Percentiles rank a stretch among this genome's conserved stretches.
Conservation (phyloP, 2,329 filamentous ascomycete species). For the Fusarium chuoi region DNA sequence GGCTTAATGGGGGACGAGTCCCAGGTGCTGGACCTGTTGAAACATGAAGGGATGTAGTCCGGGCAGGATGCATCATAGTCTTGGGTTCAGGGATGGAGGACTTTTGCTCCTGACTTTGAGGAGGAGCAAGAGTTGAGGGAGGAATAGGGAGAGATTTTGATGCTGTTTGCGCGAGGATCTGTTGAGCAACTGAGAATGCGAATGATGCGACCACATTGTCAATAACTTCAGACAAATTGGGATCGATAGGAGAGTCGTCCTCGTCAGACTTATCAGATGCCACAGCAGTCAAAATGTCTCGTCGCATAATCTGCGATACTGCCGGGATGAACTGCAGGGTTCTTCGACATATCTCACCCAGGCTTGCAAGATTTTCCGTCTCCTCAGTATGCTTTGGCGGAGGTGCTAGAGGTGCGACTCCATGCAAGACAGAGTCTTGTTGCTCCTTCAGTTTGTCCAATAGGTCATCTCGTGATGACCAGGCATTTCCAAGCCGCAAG, state of each 20-base stretch:
- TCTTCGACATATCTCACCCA: conserved; percentile 88
- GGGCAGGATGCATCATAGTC: conserved; percentile 75
- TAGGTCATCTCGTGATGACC: conserved; percentile 70
- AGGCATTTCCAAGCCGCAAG: conserved; percentile 81
- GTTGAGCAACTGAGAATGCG: conserved; percentile 79
- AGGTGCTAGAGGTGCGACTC: conserved; percentile 63
- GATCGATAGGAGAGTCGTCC: conserved; percentile 47
- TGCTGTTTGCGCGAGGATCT: conserved; percentile 79
- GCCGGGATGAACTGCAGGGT: conserved; percentile 86
- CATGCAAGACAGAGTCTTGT: conserved; percentile 66
- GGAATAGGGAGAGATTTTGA: conserved; percentile 75
- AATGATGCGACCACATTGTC: conserved; percentile 83
- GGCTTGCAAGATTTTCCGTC: conserved; percentile 77
- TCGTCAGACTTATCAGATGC: conserved; percentile 53
- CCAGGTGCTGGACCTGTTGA: conserved; percentile 49
- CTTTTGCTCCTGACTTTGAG: conserved; percentile 67
- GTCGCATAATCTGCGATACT: conserved; percentile 80
- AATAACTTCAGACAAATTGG: conserved; percentile 63
- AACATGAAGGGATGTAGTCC: conserved; percentile 69
- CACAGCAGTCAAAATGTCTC: conserved; percentile 77
- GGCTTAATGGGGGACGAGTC: conserved; percentile 57
- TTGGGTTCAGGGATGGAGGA: conserved; percentile 73
- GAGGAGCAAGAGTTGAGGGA: conserved; percentile 61
- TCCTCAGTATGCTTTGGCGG: conserved; percentile 66
- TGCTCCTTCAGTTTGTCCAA: conserved; percentile 71